Percentiles rank a stretch among this genome's conserved stretches.
Evolutionary conservation across 1,139 yeast species (phyloP).

Genomic region (Geotrichum bryndzae): DNA sequence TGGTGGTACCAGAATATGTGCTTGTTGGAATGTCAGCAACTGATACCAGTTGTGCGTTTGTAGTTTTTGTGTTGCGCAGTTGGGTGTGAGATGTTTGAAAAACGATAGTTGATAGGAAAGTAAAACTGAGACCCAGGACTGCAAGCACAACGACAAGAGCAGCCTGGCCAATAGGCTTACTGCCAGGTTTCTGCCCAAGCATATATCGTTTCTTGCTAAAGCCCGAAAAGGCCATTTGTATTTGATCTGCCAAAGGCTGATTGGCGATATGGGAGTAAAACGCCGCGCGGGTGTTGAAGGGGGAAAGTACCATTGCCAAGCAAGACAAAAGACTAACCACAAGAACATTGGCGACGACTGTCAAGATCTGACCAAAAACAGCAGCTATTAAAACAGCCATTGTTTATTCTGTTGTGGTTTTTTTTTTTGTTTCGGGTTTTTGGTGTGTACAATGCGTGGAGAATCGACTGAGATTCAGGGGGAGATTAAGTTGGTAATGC

Average conservation of each 20-base stretch:
- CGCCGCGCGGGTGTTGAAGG: slow-evolving; percentile 8
- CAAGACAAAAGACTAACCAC: slow-evolving; percentile 12
- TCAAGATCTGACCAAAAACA: slow-evolving; percentile 12
- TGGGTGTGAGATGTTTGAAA: slow-evolving; percentile 13
- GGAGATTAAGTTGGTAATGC: neutral
- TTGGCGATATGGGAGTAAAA: slow-evolving; percentile 11
- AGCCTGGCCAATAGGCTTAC: slow-evolving; percentile 7
- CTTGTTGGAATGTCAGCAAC: neutral
- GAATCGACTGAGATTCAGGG: neutral
- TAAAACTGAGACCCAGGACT: slow-evolving; percentile 8
- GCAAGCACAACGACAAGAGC: neutral
- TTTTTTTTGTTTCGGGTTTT: too few species aligned
- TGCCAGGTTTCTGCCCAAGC: slow-evolving; percentile 11
- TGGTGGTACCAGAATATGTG: neutral
- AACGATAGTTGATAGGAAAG: slow-evolving; percentile 13
- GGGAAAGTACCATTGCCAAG: slow-evolving; percentile 13
- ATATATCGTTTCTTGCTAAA: slow-evolving; percentile 12
- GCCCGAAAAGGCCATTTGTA: slow-evolving; percentile 11
- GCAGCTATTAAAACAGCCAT: slow-evolving; percentile 8
- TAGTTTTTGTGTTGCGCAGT: slow-evolving; percentile 2
- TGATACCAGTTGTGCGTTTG: neutral
- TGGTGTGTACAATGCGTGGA: neutral
- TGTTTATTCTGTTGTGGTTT: neutral
- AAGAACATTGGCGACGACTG: slow-evolving; percentile 15
- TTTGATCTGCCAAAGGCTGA: slow-evolving; percentile 14